Conservation (phyloP, 306 rosid species). For the Ziziphus jujuba region DNA sequence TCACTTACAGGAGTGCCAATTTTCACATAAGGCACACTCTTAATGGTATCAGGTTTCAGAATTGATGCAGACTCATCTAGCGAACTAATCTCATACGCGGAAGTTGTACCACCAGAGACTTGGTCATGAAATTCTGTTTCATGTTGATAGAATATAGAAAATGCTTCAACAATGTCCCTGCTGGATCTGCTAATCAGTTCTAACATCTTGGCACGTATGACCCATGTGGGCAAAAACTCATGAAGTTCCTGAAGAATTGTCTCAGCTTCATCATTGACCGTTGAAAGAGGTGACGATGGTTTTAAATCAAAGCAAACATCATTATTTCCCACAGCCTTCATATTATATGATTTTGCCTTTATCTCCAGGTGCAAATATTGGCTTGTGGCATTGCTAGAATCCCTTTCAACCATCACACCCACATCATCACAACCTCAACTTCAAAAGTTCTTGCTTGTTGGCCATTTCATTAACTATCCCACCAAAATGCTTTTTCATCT, state of each 20-base stretch:
- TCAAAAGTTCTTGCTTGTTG: conserved; percentile 71
- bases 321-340: conserved; percentile 16
- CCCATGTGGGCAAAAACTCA: conserved; percentile 84
- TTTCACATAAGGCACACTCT: conserved; percentile 28
- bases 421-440: conserved; percentile 31
- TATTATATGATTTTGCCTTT: conserved; percentile 23
- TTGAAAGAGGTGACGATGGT: conserved; percentile 30
- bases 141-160: conserved; percentile 67
- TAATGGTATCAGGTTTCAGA: conserved; percentile 30
- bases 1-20: conserved; percentile 47
- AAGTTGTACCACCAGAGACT: conserved; percentile 36
- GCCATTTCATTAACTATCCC: conserved; percentile 84
- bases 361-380: conserved; percentile 29
- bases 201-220: conserved; percentile 66
- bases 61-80: conserved; percentile 31
- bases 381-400: conserved; percentile 21
- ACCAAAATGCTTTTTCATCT: conserved; percentile 74
- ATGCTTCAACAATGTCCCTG: conserved; percentile 71
- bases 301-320: conserved; percentile 18
- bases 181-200: conserved; percentile 55
- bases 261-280: conserved; percentile 50
- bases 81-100: conserved; percentile 27
- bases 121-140: conserved; percentile 81
- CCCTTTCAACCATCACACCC: conserved; percentile 35
- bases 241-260: conserved; percentile 54